A percentile compares a stretch with the other conserved stretches of the same genome.
phyloP scores from a whole-genome alignment of 2,329 filamentous ascomycete species.

The Botryosphaeria dothidea region DNA sequence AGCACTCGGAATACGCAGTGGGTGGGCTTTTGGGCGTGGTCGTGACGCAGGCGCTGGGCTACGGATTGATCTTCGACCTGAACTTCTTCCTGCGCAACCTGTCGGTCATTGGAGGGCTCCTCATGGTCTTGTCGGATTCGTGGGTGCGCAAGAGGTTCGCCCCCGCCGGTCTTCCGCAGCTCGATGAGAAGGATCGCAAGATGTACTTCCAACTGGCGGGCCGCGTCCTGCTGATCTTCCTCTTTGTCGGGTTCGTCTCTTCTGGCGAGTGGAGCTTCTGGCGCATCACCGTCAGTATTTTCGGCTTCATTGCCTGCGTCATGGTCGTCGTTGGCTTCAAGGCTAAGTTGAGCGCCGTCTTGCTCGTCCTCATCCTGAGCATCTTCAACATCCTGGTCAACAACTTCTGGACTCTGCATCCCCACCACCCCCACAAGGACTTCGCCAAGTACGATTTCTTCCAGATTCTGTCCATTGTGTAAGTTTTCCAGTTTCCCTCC shows the following conservation, averaged over 20 bases:
- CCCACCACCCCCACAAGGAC: constrained; percentile 98
- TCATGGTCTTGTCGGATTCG: constrained; percentile 97
- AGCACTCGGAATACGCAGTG: constrained; percentile 91
- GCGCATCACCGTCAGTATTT: constrained; percentile 77
- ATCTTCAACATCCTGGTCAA: constrained; percentile 97
- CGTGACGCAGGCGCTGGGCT: constrained; percentile 89
- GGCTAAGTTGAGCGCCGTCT: constrained; percentile 96
- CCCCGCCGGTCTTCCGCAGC: constrained; percentile 86
- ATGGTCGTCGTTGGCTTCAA: constrained; percentile 99
- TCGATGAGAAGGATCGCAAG: constrained; percentile 99
- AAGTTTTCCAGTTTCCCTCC: constrained; percentile 39
- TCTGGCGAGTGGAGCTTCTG: constrained; percentile 90
- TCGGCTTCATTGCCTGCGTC: constrained; percentile 88
- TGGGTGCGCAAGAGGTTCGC: constrained; percentile 98
- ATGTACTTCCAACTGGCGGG: constrained; percentile 99
- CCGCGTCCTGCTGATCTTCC: constrained; percentile 92
- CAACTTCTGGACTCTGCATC: constrained; percentile 99
- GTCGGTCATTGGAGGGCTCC: constrained; percentile 91
- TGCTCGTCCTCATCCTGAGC: constrained; percentile 92
- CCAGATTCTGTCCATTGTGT: constrained; percentile 98
- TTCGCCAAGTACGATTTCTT: constrained; percentile 99
- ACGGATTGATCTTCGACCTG: constrained; percentile 96
- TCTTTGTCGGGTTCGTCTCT: constrained; percentile 96
- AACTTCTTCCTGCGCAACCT: constrained; percentile 99
- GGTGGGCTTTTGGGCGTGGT: constrained; percentile 88